Conservation (phyloP, 176 grass and related monocot genomes). For the Lolium rigidum region DNA sequence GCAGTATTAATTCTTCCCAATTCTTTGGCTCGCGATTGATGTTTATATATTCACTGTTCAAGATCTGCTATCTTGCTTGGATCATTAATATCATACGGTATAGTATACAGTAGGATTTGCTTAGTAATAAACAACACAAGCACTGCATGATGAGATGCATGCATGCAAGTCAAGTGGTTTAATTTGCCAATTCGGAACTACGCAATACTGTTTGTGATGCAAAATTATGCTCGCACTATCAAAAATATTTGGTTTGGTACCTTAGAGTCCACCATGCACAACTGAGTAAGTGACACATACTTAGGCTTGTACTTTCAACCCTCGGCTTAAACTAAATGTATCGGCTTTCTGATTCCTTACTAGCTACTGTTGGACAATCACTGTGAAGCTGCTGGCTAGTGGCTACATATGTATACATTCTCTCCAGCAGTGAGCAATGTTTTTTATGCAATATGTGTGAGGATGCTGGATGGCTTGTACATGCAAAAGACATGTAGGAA, state of each 20-base stretch:
- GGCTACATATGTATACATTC: background rate
- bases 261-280: background rate
- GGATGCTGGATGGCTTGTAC: background rate
- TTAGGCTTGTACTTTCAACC: background rate
- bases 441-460: background rate
- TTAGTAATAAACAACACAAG: conserved; percentile 1
- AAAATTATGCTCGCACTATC: background rate
- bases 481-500: background rate
- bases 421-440: background rate
- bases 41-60: background rate
- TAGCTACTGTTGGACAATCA: background rate
- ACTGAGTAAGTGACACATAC: background rate
- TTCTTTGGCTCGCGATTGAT: background rate
- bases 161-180: background rate
- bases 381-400: background rate
- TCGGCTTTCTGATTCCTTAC: conserved; percentile 24
- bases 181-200: conserved; percentile 3
- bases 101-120: background rate
- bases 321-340: background rate
- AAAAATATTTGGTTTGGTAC: background rate
- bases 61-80: background rate
- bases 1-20: background rate
- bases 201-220: background rate
- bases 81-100: background rate
- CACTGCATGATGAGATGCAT: background rate